Evolutionary conservation across 805 yeast genomes (phyloP), one percentile per base, ranked within the genome.

Genomic region (Teunomyces kruisii): DNA sequence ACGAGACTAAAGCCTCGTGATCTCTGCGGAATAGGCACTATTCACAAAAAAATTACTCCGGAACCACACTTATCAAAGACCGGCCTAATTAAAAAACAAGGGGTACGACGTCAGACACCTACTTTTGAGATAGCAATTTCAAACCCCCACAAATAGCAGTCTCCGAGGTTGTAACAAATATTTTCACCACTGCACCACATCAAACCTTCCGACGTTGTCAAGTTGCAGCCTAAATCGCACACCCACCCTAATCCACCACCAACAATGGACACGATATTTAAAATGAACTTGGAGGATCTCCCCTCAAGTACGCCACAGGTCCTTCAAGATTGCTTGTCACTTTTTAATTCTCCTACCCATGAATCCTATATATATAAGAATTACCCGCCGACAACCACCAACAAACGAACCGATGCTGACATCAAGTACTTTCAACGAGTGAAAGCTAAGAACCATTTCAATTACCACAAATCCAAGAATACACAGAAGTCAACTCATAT

Each of bases 341-440:
- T 61, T 8, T 47, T 61, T 9, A 40, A 47, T 6, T 41, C 56
- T 2, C 56, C 57, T 1, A 28, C 45, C 7, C 57, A 53, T 28
- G 48, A 50, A 17, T 26, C 49, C 8, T 47, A 50, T 14, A 22
- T 42, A 13, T 13, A 40, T 19, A 28, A 22, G 17, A 26, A 31
- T n/a, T 26, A 13, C 13, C 24, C 35, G 24, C 7, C 41, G 8
- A 14, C 49, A 50, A 8, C 49, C 52, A 9, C 56, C 57, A n/a
- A 48, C 45, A 7, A 48, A 35, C 32, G 40, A 42, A 13, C 42
- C 38, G 13, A 41, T 42, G 47, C 46, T 75, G 74, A 67, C 45
- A 61, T 71, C 42, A 69, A 67, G 51, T 68, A 60, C 57, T 71
- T 71, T 48, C 62, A 62, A 39, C 52, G 57, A 14, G 59, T 71